Percentiles rank a stretch among this genome's conserved stretches.
phyloP scores from a whole-genome alignment of 345 rosid species.

The Citrus australasica region DNA sequence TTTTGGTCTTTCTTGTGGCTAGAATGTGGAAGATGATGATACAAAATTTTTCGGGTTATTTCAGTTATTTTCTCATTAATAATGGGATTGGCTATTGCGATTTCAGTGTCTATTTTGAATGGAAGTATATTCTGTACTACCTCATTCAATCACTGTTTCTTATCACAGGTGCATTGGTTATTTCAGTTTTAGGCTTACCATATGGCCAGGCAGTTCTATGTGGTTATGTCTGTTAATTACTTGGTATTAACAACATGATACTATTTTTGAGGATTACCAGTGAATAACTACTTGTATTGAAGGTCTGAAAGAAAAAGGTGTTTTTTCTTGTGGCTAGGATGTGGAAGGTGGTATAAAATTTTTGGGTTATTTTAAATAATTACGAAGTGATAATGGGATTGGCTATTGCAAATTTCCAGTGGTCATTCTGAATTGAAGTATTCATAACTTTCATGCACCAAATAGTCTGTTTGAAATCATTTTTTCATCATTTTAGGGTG shows the following conservation, averaged over 20 bases:
- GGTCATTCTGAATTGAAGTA: neutral
- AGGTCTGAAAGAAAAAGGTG: neutral
- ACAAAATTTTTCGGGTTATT: neutral
- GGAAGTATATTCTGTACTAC: neutral
- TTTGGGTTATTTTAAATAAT: neutral
- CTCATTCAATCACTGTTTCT: neutral
- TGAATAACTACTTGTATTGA: neutral
- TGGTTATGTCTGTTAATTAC: no score
- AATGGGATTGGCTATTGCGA: neutral
- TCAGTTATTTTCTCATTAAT: neutral
- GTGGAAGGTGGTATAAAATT: neutral
- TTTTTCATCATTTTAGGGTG: slow-evolving; percentile 55
- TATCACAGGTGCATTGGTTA: neutral
- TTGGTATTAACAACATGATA: neutral
- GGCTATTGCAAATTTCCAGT: neutral
- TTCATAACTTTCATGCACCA: neutral
- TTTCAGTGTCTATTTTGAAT: neutral
- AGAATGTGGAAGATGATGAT: neutral
- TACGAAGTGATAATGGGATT: neutral
- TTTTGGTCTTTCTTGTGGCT: neutral
- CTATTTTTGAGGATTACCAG: neutral
- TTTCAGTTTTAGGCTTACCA: neutral
- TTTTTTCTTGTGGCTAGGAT: slow-evolving; percentile 1
- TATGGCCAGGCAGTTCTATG: neutral
- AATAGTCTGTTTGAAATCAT: neutral